Conservation (phyloP, 106 monocot genomes). For the Posidonia australis region DNA sequence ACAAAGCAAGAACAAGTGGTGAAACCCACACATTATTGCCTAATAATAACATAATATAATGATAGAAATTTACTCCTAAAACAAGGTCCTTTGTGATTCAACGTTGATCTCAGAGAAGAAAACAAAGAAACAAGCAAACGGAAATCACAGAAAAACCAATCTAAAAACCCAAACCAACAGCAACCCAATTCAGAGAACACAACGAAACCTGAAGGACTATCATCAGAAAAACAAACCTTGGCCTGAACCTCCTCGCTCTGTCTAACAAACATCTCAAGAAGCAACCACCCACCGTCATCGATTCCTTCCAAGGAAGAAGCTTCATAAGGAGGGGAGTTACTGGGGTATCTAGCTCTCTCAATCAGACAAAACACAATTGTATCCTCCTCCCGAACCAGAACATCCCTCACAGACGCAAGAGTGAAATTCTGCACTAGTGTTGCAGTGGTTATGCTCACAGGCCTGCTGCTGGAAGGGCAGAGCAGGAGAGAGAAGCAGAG, state of each 20-base stretch:
- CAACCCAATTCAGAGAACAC: no score
- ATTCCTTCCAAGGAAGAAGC: not conserved
- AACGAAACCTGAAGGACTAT: no score
- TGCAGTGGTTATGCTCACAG: not conserved
- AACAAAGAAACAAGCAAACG: no score
- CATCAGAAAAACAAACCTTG: slow-evolving; percentile 34
- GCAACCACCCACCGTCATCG: slow-evolving; percentile 13
- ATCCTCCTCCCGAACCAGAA: slow-evolving; percentile 62
- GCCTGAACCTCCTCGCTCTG: slow-evolving; percentile 49
- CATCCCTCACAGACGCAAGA: slow-evolving; percentile 53
- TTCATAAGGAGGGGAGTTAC: slow-evolving; percentile 46
- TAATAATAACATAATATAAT: no score
- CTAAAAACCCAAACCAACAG: no score
- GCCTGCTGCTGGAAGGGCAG: not conserved
- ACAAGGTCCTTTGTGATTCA: no score
- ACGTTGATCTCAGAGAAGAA: no score
- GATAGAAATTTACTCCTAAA: no score
- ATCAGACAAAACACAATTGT: slow-evolving; percentile 79
- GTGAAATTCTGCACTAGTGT: not conserved
- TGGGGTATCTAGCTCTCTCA: slow-evolving; percentile 44
- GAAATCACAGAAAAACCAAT: no score
- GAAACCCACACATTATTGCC: no score
- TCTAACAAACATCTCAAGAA: slow-evolving; percentile 45
- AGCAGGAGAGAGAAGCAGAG: not conserved
- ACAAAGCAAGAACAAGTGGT: not conserved